These are phyloP conservation scores for Galeopsis tetrahit DNA, from an alignment of 257 asterid genomes.

Conservation along the genomic window DNA sequence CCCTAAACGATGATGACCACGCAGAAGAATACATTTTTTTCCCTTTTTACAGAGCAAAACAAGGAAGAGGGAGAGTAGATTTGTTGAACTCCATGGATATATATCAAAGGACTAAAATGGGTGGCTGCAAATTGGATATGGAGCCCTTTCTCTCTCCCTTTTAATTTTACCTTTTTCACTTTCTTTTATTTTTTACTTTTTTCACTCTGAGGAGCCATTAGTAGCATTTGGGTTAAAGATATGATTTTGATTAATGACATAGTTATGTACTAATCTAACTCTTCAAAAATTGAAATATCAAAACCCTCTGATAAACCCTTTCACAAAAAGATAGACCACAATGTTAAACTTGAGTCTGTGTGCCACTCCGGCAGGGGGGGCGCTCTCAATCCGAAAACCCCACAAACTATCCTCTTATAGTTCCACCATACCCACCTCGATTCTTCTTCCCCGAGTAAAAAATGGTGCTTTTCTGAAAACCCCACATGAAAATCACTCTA, in stretches of 20 bases:
- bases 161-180: neutral
- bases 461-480: constrained; percentile 21
- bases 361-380: constrained; percentile 42
- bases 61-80: neutral
- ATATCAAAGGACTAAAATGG: constrained; percentile 19
- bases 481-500: constrained; percentile 32
- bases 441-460: constrained; percentile 33
- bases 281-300: no score
- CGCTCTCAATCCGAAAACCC: constrained; percentile 49
- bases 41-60: neutral
- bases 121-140: constrained; percentile 30
- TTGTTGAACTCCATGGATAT: constrained; percentile 38
- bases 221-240: no score
- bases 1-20: constrained; percentile 54
- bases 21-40: constrained; percentile 52
- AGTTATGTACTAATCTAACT: no score
- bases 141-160: constrained; percentile 11
- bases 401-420: constrained; percentile 39
- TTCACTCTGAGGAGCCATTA: no score
- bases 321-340: neutral
- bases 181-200: neutral
- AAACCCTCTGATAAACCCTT: constrained; percentile 43
- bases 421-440: constrained; percentile 35
- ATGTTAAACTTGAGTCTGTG: constrained; percentile 54
- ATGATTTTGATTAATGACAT: no score